phyloP scores from a whole-genome alignment of 1,284 basidiomycete genomes.

The Kalmanozyma brasiliensis region DNA sequence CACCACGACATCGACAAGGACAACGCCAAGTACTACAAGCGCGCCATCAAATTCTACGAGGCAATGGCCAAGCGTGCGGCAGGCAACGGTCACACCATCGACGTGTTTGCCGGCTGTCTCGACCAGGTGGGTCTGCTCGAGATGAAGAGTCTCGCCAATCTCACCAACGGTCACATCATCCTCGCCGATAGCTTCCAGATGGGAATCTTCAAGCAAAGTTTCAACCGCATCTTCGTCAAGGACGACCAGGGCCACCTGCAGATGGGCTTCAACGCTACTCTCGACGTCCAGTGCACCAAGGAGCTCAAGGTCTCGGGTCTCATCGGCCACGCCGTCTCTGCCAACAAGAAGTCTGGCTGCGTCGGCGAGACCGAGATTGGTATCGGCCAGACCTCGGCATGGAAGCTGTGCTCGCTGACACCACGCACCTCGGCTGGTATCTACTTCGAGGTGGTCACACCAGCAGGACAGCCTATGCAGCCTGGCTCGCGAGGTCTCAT shows the following conservation, averaged over 20 bases:
- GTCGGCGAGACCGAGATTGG: constrained; percentile 99
- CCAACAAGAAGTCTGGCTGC: constrained; percentile 93
- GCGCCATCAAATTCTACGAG: constrained; percentile 98
- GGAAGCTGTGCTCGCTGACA: constrained; percentile 93
- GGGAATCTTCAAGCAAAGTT: constrained; percentile 98
- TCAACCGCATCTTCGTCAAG: constrained; percentile 92
- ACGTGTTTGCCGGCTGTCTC: constrained; percentile 95
- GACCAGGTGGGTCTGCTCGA: constrained; percentile 98
- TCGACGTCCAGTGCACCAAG: constrained; percentile 98
- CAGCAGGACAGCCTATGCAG: constrained; percentile 92
- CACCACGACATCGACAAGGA: constrained; percentile 99
- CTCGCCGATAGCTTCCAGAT: constrained; percentile 97
- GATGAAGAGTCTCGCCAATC: constrained; percentile 95
- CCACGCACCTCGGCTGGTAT: constrained; percentile 89
- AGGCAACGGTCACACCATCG: constrained; percentile 92
- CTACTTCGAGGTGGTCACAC: constrained; percentile 99
- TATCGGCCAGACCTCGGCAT: constrained; percentile 98
- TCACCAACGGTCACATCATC: constrained; percentile 95
- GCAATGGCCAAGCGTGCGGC: constrained; percentile 91
- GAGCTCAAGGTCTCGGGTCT: constrained; percentile 98
- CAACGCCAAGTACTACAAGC: constrained; percentile 96
- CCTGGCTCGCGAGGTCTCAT: constrained; percentile 93
- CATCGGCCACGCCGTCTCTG: constrained; percentile 96
- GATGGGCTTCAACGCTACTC: constrained; percentile 99
- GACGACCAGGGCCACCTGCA: constrained; percentile 90